Conservation (phyloP, 2,329 filamentous ascomycete genomes). For the Botryotinia convoluta region DNA sequence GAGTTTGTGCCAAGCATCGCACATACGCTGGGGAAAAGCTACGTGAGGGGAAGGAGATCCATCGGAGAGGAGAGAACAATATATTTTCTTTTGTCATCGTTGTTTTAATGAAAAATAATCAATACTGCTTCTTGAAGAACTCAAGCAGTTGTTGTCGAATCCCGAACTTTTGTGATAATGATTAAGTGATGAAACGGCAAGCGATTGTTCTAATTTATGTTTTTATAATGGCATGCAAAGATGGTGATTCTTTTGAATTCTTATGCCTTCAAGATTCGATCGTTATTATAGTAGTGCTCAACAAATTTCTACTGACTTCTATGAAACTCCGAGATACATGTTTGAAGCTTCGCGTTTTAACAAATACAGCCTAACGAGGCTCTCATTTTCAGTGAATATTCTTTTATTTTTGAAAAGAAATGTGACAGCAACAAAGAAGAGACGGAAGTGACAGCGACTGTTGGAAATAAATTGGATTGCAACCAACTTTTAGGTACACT, state of each 20-base stretch:
- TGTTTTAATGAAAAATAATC: neutral
- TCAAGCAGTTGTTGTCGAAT: neutral
- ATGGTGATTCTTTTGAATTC: accelerated
- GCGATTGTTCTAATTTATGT: neutral
- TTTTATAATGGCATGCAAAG: neutral
- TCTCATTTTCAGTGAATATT: neutral
- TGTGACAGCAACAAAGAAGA: neutral
- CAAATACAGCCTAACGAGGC: neutral
- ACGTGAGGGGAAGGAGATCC: neutral
- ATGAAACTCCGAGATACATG: neutral
- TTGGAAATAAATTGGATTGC: neutral
- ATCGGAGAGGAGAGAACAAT: neutral
- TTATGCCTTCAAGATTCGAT: neutral
- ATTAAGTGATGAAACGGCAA: neutral
- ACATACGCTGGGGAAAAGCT: neutral
- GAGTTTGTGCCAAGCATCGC: neutral
- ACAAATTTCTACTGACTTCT: neutral
- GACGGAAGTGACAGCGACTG: neutral
- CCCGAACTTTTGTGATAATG: neutral
- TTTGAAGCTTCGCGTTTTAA: neutral
- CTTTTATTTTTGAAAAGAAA: neutral
- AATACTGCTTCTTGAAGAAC: neutral
- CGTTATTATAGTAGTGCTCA: neutral
- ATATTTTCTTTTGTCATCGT: neutral
- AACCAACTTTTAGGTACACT: neutral